Evolutionary conservation across 202 grass and related monocot species (phyloP), one percentile per base, ranked within the genome.

Genomic region (Zoysia matrella): DNA sequence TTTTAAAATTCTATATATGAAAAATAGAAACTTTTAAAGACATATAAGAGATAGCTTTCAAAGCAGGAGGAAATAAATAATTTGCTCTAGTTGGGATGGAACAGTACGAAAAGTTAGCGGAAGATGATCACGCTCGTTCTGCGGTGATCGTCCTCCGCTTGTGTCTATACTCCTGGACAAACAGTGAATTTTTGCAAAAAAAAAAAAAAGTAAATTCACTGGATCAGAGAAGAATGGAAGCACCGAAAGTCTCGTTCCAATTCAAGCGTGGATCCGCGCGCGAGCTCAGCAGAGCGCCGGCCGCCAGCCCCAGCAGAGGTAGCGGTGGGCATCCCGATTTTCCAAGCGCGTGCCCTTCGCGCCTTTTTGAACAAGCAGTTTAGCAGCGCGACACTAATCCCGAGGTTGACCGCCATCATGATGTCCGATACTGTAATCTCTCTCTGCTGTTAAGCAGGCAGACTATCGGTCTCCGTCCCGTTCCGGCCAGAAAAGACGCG

Each of bases 321-420:
- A 36, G 69, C 7, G 72, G 4, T 8, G 14, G 53, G 53, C 15
- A 55, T 2, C 78, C 66, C 66, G 18, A 62, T 4, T 57, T 71
- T 57, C 53, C 81, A 61, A 49, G 64, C 82, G 77, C 71, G 73
- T 79, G 88, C 68, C 68, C 61, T 61, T 69, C 68, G 83, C 73
- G 1, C 54, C 83, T 86, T 89, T 88, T 82, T 69, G 60, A 82
- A 82, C 87, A 78, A 44, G 8, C 30, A 47, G 73, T 11, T 47
- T 47, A 60, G 65, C 71, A 77, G 76, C 60, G 13, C 14, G 73
- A 73, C 78, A 10, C 74, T 74, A 89, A 89, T 89, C 88, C 88
- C 88, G 11, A 48, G 78, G 64, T 86, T 86, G 88, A 89, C 88
- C 87, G 68, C 71, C 68, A 82, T 82, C 73, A 85, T 69, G 42